Evolutionary conservation across 169 alveolate species (phyloP).

Genomic region (Prorocentrum cordatum): DNA sequence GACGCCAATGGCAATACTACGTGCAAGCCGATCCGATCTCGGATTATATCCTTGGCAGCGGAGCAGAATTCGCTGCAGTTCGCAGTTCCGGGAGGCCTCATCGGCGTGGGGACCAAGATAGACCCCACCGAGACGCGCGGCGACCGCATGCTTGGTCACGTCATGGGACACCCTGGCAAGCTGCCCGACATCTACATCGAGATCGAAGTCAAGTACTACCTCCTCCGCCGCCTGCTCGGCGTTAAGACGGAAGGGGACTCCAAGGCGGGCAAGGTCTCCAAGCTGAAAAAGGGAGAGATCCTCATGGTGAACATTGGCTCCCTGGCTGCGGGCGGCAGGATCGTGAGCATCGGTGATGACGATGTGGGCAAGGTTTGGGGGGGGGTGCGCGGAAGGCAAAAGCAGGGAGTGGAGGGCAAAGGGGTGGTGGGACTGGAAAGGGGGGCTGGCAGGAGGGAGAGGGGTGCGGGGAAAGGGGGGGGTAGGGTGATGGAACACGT

Average conservation of each 20-base stretch:
- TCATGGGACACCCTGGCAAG: no score
- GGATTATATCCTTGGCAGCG: slow-evolving; percentile 69
- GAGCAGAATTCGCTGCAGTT: slow-evolving; percentile 94
- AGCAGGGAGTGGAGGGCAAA: background rate
- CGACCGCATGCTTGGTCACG: slow-evolving; percentile 95
- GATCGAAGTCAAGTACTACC: slow-evolving; percentile 80
- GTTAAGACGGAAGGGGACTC: no score
- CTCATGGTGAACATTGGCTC: no score
- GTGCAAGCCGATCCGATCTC: background rate
- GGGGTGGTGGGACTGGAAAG: background rate
- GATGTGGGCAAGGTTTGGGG: background rate
- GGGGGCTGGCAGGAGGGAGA: background rate
- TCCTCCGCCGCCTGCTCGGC: slow-evolving; percentile 75
- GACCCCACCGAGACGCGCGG: slow-evolving; percentile 97
- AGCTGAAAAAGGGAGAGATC: no score
- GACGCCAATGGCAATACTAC: background rate
- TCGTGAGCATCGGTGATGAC: slow-evolving; percentile 41
- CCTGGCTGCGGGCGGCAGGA: no score
- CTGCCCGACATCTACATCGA: slow-evolving; percentile 92
- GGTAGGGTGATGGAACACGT: background rate
- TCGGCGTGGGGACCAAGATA: slow-evolving; percentile 93
- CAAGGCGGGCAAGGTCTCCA: no score
- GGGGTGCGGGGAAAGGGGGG: background rate
- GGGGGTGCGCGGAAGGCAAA: background rate
- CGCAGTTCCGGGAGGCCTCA: slow-evolving; percentile 97